A percentile compares a stretch with the other conserved stretches of the same genome.
Evolutionary conservation across 2,329 filamentous ascomycete genomes (phyloP).

Genomic region (Fusarium humuli): DNA sequence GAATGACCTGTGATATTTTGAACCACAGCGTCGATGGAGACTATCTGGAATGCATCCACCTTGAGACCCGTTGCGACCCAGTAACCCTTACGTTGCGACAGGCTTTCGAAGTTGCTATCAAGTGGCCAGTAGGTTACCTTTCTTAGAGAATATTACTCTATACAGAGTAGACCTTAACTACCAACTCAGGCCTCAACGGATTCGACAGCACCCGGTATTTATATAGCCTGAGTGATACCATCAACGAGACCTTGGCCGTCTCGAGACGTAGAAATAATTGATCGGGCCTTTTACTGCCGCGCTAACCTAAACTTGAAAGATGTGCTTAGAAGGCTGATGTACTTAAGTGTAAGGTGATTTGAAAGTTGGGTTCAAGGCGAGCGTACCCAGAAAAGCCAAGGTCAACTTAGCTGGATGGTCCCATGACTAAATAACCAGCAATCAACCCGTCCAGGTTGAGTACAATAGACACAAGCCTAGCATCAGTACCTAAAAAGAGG

Average conservation of each 20-base stretch:
- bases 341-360: fast-evolving
- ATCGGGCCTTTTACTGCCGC: fast-evolving
- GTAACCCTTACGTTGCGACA: no score
- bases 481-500: not conserved
- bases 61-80: no score
- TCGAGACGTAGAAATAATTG: not conserved
- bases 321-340: fast-evolving
- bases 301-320: fast-evolving
- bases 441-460: not conserved
- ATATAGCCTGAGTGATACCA: no score
- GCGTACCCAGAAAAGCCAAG: fast-evolving
- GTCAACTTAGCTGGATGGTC: not conserved
- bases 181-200: no score
- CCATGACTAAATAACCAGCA: not conserved
- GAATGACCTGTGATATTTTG: no score
- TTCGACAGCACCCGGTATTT: no score
- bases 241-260: not conserved
- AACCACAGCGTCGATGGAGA: no score
- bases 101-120: no score
- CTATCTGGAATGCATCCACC: no score
- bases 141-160: no score
- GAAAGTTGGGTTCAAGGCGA: not conserved
- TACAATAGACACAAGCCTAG: fast-evolving
- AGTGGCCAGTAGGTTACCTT: no score
- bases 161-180: no score